These are phyloP conservation scores for Lagenidium giganteum DNA, from an alignment of 352 stramenopile species.

Conservation along the genomic window DNA sequence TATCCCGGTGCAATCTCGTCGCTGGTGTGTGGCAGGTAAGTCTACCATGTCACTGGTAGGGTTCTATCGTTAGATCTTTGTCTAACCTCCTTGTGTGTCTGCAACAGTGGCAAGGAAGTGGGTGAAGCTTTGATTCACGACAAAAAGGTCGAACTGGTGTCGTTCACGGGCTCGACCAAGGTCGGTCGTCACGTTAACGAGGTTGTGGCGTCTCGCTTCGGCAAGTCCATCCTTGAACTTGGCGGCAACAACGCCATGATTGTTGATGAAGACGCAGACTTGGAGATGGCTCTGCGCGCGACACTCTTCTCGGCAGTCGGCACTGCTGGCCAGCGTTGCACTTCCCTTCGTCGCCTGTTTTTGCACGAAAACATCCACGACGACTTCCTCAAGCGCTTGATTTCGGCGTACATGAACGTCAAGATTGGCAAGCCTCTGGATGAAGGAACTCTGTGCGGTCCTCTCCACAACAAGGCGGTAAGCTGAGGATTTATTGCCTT, in stretches of 20 bases:
- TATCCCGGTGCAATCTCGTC: slow-evolving; percentile 72
- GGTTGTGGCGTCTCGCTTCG: slow-evolving; percentile 79
- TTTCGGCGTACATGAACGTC: slow-evolving; percentile 76
- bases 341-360: slow-evolving; percentile 82
- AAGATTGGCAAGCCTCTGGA: slow-evolving; percentile 84
- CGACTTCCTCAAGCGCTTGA: slow-evolving; percentile 67
- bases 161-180: slow-evolving; percentile 84
- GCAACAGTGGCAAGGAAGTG: slow-evolving; percentile 51
- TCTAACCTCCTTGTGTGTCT: background rate
- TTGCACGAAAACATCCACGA: slow-evolving; percentile 87
- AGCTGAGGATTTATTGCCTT: background rate
- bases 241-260: slow-evolving; percentile 92
- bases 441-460: slow-evolving; percentile 69
- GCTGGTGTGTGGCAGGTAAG: slow-evolving; percentile 52
- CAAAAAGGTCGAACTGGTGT: slow-evolving; percentile 76
- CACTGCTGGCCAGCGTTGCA: slow-evolving; percentile 87
- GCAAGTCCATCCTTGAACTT: slow-evolving; percentile 85
- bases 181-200: slow-evolving; percentile 76
- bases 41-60: too few species aligned
- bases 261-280: slow-evolving; percentile 77
- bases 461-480: slow-evolving; percentile 49
- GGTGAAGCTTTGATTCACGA: slow-evolving; percentile 78
- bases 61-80: background rate
- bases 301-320: slow-evolving; percentile 87
- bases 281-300: slow-evolving; percentile 81